phyloP scores from a whole-genome alignment of 1,284 basidiomycete genomes.

The Coniferiporia sulphurascens region DNA sequence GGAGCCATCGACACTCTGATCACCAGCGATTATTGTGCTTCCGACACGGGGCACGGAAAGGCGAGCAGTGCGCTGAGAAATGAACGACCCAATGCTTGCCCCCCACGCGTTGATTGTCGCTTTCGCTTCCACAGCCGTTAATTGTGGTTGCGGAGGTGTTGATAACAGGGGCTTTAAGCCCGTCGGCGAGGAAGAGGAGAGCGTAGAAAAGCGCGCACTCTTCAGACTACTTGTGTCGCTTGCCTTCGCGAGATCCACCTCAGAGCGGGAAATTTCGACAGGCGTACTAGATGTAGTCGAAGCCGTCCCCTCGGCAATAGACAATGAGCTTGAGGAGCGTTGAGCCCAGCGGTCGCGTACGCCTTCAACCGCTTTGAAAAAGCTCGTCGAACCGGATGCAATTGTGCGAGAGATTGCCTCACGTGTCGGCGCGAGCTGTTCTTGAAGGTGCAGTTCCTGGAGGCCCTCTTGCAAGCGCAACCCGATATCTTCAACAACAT shows the following conservation, averaged over 20 bases:
- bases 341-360: slow-evolving; percentile 71
- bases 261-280: slow-evolving; percentile 45
- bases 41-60: slow-evolving; percentile 28
- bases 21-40: neutral
- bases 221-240: slow-evolving; percentile 9
- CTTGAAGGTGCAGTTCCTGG: slow-evolving; percentile 85
- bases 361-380: slow-evolving; percentile 85
- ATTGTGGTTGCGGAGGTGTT: slow-evolving; percentile 24
- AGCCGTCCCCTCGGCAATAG: slow-evolving; percentile 22
- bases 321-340: slow-evolving; percentile 36
- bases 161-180: slow-evolving; percentile 29
- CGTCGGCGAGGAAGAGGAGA: slow-evolving; percentile 22
- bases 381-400: slow-evolving; percentile 68
- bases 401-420: slow-evolving; percentile 80
- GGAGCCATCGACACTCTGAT: neutral
- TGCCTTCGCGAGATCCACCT: slow-evolving; percentile 26
- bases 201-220: slow-evolving; percentile 17
- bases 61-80: slow-evolving; percentile 36
- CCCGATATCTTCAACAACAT: slow-evolving; percentile 85
- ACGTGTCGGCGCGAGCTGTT: slow-evolving; percentile 83
- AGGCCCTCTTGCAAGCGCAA: slow-evolving; percentile 85
- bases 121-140: slow-evolving; percentile 33
- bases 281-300: slow-evolving; percentile 33
- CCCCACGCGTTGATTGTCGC: slow-evolving; percentile 46
- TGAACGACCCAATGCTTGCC: slow-evolving; percentile 58